A percentile compares a stretch with the other conserved stretches of the same genome.
Conservation (phyloP, 208 protist species). For the Strigomonas culicis region DNA sequence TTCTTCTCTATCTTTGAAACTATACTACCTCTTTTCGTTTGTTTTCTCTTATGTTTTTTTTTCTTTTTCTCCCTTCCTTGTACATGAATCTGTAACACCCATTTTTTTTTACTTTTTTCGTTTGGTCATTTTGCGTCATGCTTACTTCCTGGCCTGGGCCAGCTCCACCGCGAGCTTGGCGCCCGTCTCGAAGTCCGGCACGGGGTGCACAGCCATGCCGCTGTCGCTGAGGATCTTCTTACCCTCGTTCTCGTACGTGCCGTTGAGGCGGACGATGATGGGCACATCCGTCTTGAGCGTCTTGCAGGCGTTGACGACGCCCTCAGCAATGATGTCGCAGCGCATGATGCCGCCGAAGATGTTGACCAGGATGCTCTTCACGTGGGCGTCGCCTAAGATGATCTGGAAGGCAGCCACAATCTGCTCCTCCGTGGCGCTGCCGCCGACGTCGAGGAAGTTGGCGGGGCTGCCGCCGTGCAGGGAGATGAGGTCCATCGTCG, state of each 20-base stretch:
- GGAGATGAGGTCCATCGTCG: slow-evolving; percentile 99
- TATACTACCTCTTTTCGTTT: no score
- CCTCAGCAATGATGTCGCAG: slow-evolving; percentile 98
- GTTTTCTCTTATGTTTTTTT: neutral
- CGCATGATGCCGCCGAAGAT: slow-evolving; percentile 99
- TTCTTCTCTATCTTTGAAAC: no score
- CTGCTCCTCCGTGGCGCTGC: slow-evolving; percentile 89
- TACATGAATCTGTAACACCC: no score
- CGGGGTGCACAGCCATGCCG: slow-evolving; percentile 77
- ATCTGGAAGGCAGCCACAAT: slow-evolving; percentile 98
- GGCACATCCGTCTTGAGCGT: slow-evolving; percentile 90
- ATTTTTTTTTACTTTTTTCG: slow-evolving; percentile 11
- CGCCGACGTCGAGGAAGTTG: slow-evolving; percentile 99
- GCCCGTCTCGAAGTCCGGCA: slow-evolving; percentile 80
- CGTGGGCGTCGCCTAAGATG: slow-evolving; percentile 92
- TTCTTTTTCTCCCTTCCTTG: no score
- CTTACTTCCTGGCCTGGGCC: slow-evolving; percentile 16
- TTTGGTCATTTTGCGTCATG: neutral
- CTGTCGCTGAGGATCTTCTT: slow-evolving; percentile 93
- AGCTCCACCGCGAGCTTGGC: slow-evolving; percentile 75
- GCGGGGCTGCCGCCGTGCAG: slow-evolving; percentile 97
- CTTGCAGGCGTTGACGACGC: slow-evolving; percentile 92
- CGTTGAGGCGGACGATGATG: slow-evolving; percentile 92
- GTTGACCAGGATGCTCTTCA: slow-evolving; percentile 98
- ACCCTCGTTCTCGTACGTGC: slow-evolving; percentile 95